phyloP scores from a whole-genome alignment of 2,329 filamentous ascomycete species.

The Tothia fuscella region DNA sequence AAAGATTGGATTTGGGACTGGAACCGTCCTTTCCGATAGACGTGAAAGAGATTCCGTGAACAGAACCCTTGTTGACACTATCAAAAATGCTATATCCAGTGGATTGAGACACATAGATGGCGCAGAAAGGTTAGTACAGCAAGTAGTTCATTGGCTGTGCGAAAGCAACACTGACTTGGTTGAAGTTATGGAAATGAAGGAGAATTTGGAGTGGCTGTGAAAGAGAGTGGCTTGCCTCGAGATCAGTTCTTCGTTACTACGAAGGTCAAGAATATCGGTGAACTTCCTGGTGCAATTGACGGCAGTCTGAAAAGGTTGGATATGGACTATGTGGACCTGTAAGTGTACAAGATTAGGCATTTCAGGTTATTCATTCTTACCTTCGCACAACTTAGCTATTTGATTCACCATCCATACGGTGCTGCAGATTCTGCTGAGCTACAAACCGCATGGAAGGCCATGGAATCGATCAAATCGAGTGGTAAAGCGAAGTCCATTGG shows the following conservation, averaged over 20 bases:
- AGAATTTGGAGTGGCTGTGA: slow-evolving; percentile 32
- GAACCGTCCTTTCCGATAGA: neutral
- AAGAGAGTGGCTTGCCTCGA: slow-evolving; percentile 20
- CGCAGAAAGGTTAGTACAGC: slow-evolving; percentile 20
- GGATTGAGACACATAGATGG: neutral
- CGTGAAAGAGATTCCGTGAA: neutral
- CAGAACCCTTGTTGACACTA: neutral
- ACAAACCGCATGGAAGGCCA: slow-evolving; percentile 3
- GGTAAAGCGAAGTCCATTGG: slow-evolving; percentile 7
- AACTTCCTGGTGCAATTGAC: slow-evolving; percentile 13
- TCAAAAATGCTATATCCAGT: neutral
- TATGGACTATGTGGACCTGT: slow-evolving; percentile 8
- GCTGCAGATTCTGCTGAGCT: neutral
- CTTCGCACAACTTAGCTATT: no score
- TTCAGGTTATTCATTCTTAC: no score
- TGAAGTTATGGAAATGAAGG: slow-evolving; percentile 28
- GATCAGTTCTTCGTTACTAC: slow-evolving; percentile 28
- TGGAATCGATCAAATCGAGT: slow-evolving; percentile 1
- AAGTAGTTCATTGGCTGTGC: slow-evolving; percentile 32
- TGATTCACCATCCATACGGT: slow-evolving; percentile 51
- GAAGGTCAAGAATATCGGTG: slow-evolving; percentile 17
- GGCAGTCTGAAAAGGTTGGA: slow-evolving; percentile 1
- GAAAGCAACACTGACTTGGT: slow-evolving; percentile 23
- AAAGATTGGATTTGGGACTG: neutral
- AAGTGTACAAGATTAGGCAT: no score